Conservation (phyloP, 208 protist species). For the Leptomonas pyrrhocoris region DNA sequence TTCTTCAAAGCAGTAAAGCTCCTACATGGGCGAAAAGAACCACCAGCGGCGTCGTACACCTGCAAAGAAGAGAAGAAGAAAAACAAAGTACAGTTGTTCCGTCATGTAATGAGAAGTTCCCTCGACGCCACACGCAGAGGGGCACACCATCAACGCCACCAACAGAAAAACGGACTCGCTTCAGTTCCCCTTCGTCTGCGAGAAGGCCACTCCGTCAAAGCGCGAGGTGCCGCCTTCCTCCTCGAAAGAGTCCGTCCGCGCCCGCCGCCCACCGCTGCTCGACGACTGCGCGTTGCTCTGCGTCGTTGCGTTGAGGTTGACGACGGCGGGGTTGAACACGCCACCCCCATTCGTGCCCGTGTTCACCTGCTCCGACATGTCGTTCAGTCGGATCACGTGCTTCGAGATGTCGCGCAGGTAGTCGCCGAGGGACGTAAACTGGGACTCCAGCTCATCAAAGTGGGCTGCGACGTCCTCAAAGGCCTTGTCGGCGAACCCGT, state of each 20-base stretch:
- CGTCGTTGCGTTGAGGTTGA: slow-evolving; percentile 1
- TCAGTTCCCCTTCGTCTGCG: neutral
- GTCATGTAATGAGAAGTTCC: no score
- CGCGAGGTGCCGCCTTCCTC: neutral
- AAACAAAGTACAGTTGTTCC: no score
- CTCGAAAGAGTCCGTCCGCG: slow-evolving; percentile 11
- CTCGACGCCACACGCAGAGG: neutral
- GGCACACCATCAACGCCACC: no score
- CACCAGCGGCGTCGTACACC: no score
- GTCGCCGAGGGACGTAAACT: slow-evolving; percentile 76
- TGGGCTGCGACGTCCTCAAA: slow-evolving; percentile 79
- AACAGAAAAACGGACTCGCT: no score
- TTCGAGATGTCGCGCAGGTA: slow-evolving; percentile 80
- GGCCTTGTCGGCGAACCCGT: slow-evolving; percentile 63
- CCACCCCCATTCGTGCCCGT: slow-evolving; percentile 17
- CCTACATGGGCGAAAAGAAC: no score
- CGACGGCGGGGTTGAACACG: neutral
- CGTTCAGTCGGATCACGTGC: slow-evolving; percentile 82
- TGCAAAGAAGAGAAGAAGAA: no score
- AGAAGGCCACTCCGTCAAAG: neutral
- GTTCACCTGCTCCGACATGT: slow-evolving; percentile 80
- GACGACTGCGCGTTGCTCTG: slow-evolving; percentile 1
- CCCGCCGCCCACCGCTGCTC: slow-evolving; percentile 2
- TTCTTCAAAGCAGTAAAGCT: no score
- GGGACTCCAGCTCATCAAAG: slow-evolving; percentile 74